Percentiles rank a stretch among this genome's conserved stretches.
Evolutionary conservation across 805 yeast species (phyloP).

Genomic region (Cyberlindnera xylosilytica): DNA sequence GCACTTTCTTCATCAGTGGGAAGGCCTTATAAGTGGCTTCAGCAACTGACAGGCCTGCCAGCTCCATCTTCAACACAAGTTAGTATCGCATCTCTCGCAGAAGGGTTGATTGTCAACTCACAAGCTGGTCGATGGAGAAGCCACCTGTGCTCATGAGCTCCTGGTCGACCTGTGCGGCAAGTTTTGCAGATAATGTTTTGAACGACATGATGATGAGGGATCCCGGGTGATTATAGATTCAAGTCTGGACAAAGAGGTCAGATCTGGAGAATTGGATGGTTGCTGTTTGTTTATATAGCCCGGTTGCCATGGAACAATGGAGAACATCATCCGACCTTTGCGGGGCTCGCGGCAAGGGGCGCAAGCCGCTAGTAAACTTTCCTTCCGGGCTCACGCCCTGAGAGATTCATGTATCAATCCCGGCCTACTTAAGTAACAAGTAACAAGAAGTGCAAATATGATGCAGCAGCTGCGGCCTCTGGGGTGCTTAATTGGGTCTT

Average conservation of each 20-base stretch:
- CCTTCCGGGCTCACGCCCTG: too few species aligned
- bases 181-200: slow-evolving; percentile 42
- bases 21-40: slow-evolving; percentile 70
- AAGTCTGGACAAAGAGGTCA: too few species aligned
- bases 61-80: slow-evolving; percentile 60
- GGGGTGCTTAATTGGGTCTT: too few species aligned
- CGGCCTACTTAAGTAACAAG: too few species aligned
- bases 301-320: neutral
- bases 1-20: slow-evolving; percentile 49
- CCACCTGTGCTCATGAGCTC: slow-evolving; percentile 86
- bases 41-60: slow-evolving; percentile 94
- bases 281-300: neutral
- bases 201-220: slow-evolving; percentile 15
- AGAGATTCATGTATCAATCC: too few species aligned
- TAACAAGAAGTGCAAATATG: too few species aligned
- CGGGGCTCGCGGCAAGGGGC: too few species aligned
- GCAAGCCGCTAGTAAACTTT: too few species aligned
- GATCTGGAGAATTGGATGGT: too few species aligned
- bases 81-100: neutral
- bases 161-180: slow-evolving; percentile 75
- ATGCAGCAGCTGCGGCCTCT: too few species aligned
- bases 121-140: slow-evolving; percentile 76
- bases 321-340: too few species aligned
- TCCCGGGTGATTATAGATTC: neutral
- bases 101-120: slow-evolving; percentile 20